Conservation (phyloP, 2,329 filamentous ascomycete species). For the Fusarium marasasianum region DNA sequence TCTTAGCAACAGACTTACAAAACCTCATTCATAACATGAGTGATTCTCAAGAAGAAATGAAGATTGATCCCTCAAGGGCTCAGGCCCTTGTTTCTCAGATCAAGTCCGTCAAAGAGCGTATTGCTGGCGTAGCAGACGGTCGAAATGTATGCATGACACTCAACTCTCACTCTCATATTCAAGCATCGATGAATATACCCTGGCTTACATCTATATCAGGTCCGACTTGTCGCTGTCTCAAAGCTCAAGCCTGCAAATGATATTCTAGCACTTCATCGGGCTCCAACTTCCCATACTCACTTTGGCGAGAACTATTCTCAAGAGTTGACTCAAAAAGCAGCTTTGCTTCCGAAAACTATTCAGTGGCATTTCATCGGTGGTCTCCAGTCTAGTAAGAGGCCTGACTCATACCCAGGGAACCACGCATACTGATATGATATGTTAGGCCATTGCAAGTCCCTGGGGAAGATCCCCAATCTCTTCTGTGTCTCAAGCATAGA, state of each 20-base stretch:
- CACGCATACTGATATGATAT: constrained; percentile 7
- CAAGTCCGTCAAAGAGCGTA: constrained; percentile 65
- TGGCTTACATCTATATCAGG: constrained; percentile 55
- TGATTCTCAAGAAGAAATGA: constrained; percentile 62
- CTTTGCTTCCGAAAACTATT: constrained; percentile 78
- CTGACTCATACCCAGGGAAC: not conserved
- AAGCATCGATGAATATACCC: not conserved
- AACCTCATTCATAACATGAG: constrained; percentile 50
- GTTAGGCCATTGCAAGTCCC: constrained; percentile 84
- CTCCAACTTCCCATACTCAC: constrained; percentile 70
- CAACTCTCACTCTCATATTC: not conserved
- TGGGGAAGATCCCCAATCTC: constrained; percentile 88
- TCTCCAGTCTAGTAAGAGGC: constrained; percentile 73
- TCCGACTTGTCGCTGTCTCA: constrained; percentile 92
- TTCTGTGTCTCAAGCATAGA: constrained; percentile 94
- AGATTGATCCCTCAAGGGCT: constrained; percentile 69
- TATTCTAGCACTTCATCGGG: constrained; percentile 81
- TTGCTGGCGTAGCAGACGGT: constrained; percentile 63
- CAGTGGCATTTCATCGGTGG: constrained; percentile 98
- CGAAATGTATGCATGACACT: constrained; percentile 58
- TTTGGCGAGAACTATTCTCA: constrained; percentile 98
- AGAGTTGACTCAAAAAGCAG: constrained; percentile 87
- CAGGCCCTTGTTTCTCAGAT: constrained; percentile 71
- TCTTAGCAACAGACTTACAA: not conserved
- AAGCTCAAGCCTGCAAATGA: constrained; percentile 96